Percentiles rank a stretch among this genome's conserved stretches.
Evolutionary conservation across 2,329 filamentous ascomycete species (phyloP).

Genomic region (Aspergillus fructus): DNA sequence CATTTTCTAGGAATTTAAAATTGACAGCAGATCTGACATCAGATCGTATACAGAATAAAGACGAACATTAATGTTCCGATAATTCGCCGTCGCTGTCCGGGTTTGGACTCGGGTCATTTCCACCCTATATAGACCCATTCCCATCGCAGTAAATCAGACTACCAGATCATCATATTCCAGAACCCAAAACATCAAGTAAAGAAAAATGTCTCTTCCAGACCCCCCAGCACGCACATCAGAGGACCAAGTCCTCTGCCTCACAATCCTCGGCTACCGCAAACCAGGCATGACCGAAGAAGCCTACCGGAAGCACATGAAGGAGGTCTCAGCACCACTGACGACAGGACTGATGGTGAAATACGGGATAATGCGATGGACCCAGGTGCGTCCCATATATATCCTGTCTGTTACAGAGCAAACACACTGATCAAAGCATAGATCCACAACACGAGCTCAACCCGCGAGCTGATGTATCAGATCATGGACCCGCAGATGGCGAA

Average conservation of each 20-base stretch:
- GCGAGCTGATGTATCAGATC: conserved; percentile 42
- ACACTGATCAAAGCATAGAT: conserved; percentile 30
- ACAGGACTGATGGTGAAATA: conserved; percentile 52
- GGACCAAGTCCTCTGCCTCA: conserved; percentile 42
- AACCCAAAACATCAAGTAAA: not conserved
- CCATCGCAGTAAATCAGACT: not conserved
- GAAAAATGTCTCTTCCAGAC: conserved; percentile 4
- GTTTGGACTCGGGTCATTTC: conserved; percentile 5
- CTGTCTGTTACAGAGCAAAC: no score
- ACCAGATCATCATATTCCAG: not conserved
- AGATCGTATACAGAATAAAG: no score
- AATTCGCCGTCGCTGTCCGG: not conserved
- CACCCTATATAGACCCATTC: not conserved
- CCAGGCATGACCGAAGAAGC: conserved; percentile 51
- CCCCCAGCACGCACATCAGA: not conserved
- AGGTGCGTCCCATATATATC: conserved; percentile 18
- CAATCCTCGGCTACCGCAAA: conserved; percentile 50
- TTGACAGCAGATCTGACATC: not conserved
- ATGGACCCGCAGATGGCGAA: conserved; percentile 51
- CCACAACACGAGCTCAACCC: conserved; percentile 40
- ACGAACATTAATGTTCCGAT: not conserved
- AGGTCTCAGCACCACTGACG: conserved; percentile 49
- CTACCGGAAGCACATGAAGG: conserved; percentile 49
- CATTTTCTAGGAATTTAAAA: no score
- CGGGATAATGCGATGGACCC: conserved; percentile 49